Conservation (phyloP, 805 yeast species). For the Ogataea polymorpha region DNA sequence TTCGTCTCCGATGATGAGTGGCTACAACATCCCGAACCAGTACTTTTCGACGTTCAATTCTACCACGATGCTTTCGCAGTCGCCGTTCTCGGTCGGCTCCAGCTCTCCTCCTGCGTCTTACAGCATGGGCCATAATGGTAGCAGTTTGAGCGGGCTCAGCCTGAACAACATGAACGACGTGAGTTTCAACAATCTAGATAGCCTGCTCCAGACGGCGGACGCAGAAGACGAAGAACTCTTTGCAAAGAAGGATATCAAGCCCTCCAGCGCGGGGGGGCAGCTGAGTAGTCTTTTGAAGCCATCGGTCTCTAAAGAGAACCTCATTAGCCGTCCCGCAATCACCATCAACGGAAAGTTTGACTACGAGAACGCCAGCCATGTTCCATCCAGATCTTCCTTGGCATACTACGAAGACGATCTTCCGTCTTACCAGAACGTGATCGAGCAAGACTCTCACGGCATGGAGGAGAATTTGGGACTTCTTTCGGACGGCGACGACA, state of each 20-base stretch:
- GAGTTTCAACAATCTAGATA: slow-evolving; percentile 24
- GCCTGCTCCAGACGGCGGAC: slow-evolving; percentile 18
- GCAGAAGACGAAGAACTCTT: slow-evolving; percentile 9
- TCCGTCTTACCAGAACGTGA: slow-evolving; percentile 28
- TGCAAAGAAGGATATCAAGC: slow-evolving; percentile 12
- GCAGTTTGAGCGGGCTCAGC: slow-evolving; percentile 3
- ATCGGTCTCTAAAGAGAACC: neutral
- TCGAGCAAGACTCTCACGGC: slow-evolving; percentile 23
- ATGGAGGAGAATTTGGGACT: slow-evolving; percentile 24
- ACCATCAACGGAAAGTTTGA: slow-evolving; percentile 6
- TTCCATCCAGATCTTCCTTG: slow-evolving; percentile 26
- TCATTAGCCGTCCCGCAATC: slow-evolving; percentile 2
- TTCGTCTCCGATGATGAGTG: slow-evolving; percentile 42
- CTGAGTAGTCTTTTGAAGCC: slow-evolving; percentile 16
- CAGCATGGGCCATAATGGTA: slow-evolving; percentile 7
- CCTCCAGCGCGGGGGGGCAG: slow-evolving; percentile 14
- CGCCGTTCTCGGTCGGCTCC: slow-evolving; percentile 36
- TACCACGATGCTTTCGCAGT: slow-evolving; percentile 33
- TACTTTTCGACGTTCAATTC: slow-evolving; percentile 33
- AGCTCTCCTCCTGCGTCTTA: slow-evolving; percentile 24
- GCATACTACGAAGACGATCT: slow-evolving; percentile 23
- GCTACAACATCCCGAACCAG: slow-evolving; percentile 33
- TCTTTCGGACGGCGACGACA: slow-evolving; percentile 21
- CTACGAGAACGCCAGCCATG: slow-evolving; percentile 12
- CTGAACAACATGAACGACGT: slow-evolving; percentile 7